These are phyloP conservation scores for Malassezia vespertilionis DNA, from an alignment of 1,284 basidiomycete species.

Conservation along the genomic window DNA sequence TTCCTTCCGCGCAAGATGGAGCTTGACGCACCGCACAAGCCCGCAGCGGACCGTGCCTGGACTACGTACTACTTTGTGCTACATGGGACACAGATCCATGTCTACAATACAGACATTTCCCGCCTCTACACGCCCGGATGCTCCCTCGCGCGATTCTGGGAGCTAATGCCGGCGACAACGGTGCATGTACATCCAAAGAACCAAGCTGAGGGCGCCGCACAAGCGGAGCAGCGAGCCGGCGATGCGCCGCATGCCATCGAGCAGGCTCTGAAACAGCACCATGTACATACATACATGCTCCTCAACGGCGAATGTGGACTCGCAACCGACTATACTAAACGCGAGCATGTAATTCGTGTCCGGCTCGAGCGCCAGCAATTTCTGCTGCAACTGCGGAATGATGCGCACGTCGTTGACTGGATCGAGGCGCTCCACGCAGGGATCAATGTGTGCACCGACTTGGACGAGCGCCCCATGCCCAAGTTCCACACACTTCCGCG, in stretches of 20 bases:
- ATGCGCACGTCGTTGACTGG: slow-evolving; percentile 80
- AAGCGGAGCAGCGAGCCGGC: background rate
- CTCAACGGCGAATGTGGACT: slow-evolving; percentile 84
- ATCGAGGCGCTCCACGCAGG: slow-evolving; percentile 92
- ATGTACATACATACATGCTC: slow-evolving; percentile 63
- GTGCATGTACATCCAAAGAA: slow-evolving; percentile 30
- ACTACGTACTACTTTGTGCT: slow-evolving; percentile 74
- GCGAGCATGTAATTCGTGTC: slow-evolving; percentile 86
- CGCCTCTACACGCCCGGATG: slow-evolving; percentile 6
- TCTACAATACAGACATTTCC: slow-evolving; percentile 59
- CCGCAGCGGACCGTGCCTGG: slow-evolving; percentile 85
- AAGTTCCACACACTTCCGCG: slow-evolving; percentile 46
- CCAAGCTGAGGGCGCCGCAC: background rate
- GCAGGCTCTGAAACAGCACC: slow-evolving; percentile 21
- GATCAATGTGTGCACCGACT: slow-evolving; percentile 79
- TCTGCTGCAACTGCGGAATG: slow-evolving; percentile 75
- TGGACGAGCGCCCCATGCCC: slow-evolving; percentile 63
- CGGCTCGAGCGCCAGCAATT: slow-evolving; percentile 93
- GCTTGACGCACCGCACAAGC: slow-evolving; percentile 70
- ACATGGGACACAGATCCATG: slow-evolving; percentile 75
- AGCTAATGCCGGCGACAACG: slow-evolving; percentile 26
- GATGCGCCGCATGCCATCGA: no score
- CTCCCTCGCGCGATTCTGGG: background rate
- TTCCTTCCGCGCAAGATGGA: slow-evolving; percentile 89
- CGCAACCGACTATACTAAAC: slow-evolving; percentile 87